A percentile compares a stretch with the other conserved stretches of the same genome.
Conservation (phyloP, 1,139 yeast genomes). For the Diutina scorzettiae region DNA sequence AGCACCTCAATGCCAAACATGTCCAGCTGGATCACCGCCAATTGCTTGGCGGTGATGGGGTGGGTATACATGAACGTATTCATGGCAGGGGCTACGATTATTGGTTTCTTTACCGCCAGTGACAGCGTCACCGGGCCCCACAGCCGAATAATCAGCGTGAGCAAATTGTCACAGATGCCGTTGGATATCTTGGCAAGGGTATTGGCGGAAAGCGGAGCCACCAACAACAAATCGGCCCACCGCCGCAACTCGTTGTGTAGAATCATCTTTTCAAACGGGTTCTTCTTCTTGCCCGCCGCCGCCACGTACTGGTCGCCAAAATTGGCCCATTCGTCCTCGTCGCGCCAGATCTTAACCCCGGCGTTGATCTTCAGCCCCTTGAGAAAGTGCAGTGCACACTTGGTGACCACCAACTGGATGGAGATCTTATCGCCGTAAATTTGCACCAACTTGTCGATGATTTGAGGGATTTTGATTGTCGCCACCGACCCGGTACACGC, state of each 20-base stretch:
- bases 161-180: slow-evolving; percentile 82
- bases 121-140: slow-evolving; percentile 59
- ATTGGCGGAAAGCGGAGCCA: slow-evolving; percentile 92
- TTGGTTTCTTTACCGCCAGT: slow-evolving; percentile 43
- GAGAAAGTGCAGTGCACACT: slow-evolving; percentile 72
- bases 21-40: slow-evolving; percentile 37
- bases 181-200: slow-evolving; percentile 83
- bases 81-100: slow-evolving; percentile 94
- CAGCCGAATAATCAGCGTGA: slow-evolving; percentile 73
- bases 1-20: slow-evolving; percentile 59
- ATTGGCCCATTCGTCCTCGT: slow-evolving; percentile 78
- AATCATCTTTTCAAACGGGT: slow-evolving; percentile 35
- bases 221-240: slow-evolving; percentile 90
- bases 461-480: slow-evolving; percentile 80
- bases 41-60: slow-evolving; percentile 81
- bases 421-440: slow-evolving; percentile 64
- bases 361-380: slow-evolving; percentile 68
- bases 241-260: slow-evolving; percentile 80
- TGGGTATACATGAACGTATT: slow-evolving; percentile 93
- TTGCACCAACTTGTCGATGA: slow-evolving; percentile 71
- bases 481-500: slow-evolving; percentile 98
- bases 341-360: slow-evolving; percentile 87
- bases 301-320: slow-evolving; percentile 26
- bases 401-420: slow-evolving; percentile 78
- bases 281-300: slow-evolving; percentile 9